Conservation (phyloP, 148 eudicot species). For the Chenopodium formosanum region DNA sequence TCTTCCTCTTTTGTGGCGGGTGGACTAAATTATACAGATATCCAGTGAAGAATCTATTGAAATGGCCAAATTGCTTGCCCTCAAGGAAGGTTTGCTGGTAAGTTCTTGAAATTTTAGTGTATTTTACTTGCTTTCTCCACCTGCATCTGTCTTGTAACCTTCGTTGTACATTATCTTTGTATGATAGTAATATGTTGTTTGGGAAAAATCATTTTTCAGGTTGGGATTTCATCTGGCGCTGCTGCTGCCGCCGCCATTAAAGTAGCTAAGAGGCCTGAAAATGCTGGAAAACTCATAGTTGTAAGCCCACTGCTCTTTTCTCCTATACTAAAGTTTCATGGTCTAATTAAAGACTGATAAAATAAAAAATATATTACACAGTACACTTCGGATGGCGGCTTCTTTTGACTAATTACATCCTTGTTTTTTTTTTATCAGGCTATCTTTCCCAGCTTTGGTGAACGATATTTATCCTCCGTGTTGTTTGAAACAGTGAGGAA, state of each 20-base stretch:
- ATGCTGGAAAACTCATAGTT: slow-evolving; percentile 87
- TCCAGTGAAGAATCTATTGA: slow-evolving; percentile 80
- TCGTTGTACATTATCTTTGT: background rate
- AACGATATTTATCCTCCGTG: slow-evolving; percentile 70
- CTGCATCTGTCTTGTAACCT: no score
- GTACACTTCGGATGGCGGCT: background rate
- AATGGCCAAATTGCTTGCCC: slow-evolving; percentile 65
- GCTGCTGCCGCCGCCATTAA: slow-evolving; percentile 86
- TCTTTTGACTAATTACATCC: background rate
- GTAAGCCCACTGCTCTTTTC: slow-evolving; percentile 41
- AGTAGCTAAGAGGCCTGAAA: slow-evolving; percentile 85
- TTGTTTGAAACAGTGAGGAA: slow-evolving; percentile 69
- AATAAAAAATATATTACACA: background rate
- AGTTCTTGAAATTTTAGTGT: slow-evolving; percentile 3
- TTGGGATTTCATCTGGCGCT: slow-evolving; percentile 93
- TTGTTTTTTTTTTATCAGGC: slow-evolving; percentile 35
- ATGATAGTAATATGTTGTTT: background rate
- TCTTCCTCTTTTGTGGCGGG: background rate
- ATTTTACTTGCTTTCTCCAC: background rate
- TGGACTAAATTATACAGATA: slow-evolving; percentile 24
- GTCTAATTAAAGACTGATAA: background rate
- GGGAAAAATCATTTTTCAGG: slow-evolving; percentile 35
- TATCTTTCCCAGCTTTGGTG: slow-evolving; percentile 84
- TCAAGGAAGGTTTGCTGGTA: slow-evolving; percentile 74
- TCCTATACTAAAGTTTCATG: background rate